phyloP scores from a whole-genome alignment of 192 early-diverging fungal species.

The Rhizophagus sp. region DNA sequence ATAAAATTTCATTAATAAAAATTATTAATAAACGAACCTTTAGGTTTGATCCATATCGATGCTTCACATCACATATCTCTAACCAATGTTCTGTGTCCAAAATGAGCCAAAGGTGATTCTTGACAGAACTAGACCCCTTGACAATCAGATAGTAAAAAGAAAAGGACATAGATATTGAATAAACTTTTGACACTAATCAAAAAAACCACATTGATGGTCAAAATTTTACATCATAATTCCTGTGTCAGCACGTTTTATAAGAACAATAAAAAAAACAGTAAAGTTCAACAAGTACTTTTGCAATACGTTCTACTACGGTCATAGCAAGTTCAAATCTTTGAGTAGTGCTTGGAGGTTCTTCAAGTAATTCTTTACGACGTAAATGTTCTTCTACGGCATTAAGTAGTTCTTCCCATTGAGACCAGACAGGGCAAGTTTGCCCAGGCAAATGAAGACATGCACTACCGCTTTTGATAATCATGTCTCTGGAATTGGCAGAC shows the following conservation, averaged over 20 bases:
- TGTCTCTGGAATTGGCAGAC: background rate
- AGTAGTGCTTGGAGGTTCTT: background rate
- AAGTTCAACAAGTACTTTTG: background rate
- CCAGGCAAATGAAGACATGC: background rate
- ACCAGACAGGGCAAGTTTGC: background rate
- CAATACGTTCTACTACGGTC: conserved; percentile 1
- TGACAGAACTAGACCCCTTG: background rate
- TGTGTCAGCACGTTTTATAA: too few relatives aligned
- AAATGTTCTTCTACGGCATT: background rate
- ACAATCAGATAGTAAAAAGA: background rate
- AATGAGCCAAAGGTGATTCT: conserved; percentile 26
- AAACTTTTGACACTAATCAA: background rate
- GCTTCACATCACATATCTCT: conserved; percentile 43
- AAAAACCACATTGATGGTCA: background rate
- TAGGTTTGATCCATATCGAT: conserved; percentile 45
- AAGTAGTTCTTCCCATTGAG: background rate
- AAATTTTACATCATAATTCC: too few relatives aligned
- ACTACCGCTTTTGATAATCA: background rate
- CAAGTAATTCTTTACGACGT: background rate
- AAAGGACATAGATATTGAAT: background rate
- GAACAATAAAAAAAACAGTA: background rate
- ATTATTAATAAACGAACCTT: conserved; percentile 31
- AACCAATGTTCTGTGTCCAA: conserved; percentile 44
- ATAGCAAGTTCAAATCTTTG: background rate
- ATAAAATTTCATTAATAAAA: background rate